Evolutionary conservation across 805 yeast genomes (phyloP), one percentile per base, ranked within the genome.

Genomic region (Starmerella ratchasimensis): DNA sequence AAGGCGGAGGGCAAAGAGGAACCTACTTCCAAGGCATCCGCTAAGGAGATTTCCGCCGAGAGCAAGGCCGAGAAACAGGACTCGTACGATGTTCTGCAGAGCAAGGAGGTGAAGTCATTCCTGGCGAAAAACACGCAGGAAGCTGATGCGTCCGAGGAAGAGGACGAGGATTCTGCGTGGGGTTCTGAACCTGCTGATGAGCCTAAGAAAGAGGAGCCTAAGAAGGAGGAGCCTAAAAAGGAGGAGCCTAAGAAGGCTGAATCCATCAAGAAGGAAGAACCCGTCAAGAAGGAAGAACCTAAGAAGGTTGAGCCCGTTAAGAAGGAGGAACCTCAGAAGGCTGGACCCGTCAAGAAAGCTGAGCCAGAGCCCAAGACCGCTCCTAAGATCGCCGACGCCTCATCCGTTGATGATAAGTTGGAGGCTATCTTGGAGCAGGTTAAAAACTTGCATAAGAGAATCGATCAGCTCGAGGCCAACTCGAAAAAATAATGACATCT

Each of bases 121-220:
- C 51, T 74, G 28, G 58, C 64, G 37, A 72, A 72, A 47, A 76
- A 66, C 10, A 54, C 51, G 24, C 63, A 69, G 33, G 67, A 63
- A 33, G 71, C 65, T 3, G 60, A 57, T 20, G 54, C 48, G 18
- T 61, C 67, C 28, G 68, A 63, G 28, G 42, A 23, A 14, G 36
- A 25, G 19, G 42, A 39, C 8, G 44, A 44, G 15, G 48, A 48
- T 17, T 38, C 48, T 32, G 44, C 46, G 5, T 65, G 69, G 68
- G 62, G 57, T 43, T 64, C 59, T 15, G 63, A 57, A 37, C 42
- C 43, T 9, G 38, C 17, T 10, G 28, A 28, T 24, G 19, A 25
- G 25, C 23, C 21, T 14, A 19, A 17, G 25, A 24, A 33, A 22
- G 31, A 11, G 15, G 33, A 22, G 31, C 15, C 30, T 16, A 22